Base-by-base conservation (phyloP, 176 grass and related monocot genomes). In the Bonia amplexicaulis region DNA sequence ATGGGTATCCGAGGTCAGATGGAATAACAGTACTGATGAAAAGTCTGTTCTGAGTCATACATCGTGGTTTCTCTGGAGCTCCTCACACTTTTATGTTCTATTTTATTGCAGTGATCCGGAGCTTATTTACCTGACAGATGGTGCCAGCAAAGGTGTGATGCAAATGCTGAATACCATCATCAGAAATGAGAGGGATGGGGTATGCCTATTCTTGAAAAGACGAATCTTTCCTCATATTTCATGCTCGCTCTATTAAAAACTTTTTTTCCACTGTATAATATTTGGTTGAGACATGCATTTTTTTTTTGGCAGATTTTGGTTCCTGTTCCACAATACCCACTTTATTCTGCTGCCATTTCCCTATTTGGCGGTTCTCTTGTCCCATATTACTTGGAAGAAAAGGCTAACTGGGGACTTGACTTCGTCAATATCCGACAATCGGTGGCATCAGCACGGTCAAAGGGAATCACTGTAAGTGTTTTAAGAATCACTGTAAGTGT, bases 71-170 rank as follows among this genome's bases (percentile, higher is more conserved):
- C 41, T 23, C 5, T 72, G 57, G 4, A 47, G 40, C 41, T 58
- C 29, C 71, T 81, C 51, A 90, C 54, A 58, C 55, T 57, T 72
- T 1, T 15, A 26, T 82, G 22, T 6, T 60, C 66, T 46, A 16
- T 42, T 76, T 44, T 63, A 19, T 61, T 91, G 65, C 91, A 99
- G 97, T 87, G 97, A 99, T 72, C 93, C 97, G 29, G 97, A 99
- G 80, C 88, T 94, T 65, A 96, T 99, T 74, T 99, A 92, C 81
- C 84, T 99, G 9, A 99, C 96, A 17, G 97, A 96, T 67, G 97
- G 97, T 71, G 97, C 97, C 33, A 99, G 97, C 81, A 99, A 94
- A 84, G 97, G 97, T 82, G 88, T 99, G 26, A 94, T 99, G 97
- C 97, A 99, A 83, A 91, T 96, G 5, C 88, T 99, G 46, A 99